A percentile compares a stretch with the other conserved stretches of the same genome.
Conservation (phyloP, 2,329 filamentous ascomycete species). For the Emmonsiellopsis sp. region DNA sequence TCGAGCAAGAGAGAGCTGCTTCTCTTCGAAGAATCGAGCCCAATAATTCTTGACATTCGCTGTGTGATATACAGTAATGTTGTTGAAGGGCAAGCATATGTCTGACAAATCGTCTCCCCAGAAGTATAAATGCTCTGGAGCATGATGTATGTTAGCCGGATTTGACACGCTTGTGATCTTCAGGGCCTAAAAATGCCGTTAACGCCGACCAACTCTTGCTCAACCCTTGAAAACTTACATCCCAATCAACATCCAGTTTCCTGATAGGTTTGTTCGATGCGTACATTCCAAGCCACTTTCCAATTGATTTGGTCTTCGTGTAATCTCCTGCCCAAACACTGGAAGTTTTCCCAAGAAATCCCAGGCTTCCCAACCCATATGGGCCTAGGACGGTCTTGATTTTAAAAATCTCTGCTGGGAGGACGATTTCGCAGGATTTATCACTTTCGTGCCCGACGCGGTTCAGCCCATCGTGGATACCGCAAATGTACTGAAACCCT, state of each 20-base stretch:
- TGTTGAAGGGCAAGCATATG: background rate
- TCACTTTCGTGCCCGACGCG: background rate
- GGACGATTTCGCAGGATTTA: background rate
- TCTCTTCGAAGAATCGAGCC: background rate
- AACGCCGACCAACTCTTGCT: background rate
- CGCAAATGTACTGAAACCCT: background rate
- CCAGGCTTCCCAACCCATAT: background rate
- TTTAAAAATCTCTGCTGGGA: background rate
- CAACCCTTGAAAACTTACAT: background rate
- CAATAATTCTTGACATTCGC: background rate
- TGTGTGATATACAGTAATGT: background rate
- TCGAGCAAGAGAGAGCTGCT: background rate
- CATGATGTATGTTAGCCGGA: background rate
- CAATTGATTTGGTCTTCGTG: background rate
- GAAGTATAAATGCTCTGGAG: background rate
- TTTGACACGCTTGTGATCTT: background rate
- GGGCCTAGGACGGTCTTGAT: background rate
- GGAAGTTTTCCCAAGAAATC: background rate
- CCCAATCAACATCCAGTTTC: background rate
- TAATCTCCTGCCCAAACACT: background rate
- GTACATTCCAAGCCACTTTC: background rate
- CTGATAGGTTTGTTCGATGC: background rate
- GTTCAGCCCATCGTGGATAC: background rate
- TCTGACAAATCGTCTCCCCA: background rate
- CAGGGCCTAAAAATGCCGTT: background rate